These are phyloP conservation scores for Pseudogymnoascus sp. DNA, from an alignment of 2,329 filamentous ascomycete species.

Conservation along the genomic window DNA sequence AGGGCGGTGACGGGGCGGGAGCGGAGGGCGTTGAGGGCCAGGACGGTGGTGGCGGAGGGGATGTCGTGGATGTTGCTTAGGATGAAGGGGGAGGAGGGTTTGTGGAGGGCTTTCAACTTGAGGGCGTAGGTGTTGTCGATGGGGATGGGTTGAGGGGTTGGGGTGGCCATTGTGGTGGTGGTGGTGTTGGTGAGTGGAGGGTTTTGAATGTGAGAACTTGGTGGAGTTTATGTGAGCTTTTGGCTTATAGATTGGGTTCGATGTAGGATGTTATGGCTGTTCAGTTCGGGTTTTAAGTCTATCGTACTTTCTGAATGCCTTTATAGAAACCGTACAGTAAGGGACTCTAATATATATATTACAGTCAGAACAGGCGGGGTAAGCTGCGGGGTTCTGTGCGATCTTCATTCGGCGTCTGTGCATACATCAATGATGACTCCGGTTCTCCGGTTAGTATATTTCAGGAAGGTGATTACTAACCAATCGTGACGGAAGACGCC, in stretches of 20 bases:
- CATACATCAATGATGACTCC: not conserved
- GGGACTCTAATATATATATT: not conserved
- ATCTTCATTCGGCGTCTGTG: not conserved
- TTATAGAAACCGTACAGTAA: not conserved
- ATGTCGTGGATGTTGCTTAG: slow-evolving; percentile 50
- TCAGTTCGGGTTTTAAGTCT: not conserved
- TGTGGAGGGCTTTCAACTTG: slow-evolving; percentile 38
- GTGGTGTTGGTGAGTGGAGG: not conserved
- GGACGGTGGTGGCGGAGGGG: slow-evolving; percentile 38
- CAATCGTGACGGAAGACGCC: not conserved
- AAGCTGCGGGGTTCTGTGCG: not conserved
- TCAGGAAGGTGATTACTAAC: not conserved
- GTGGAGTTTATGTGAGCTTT: not conserved
- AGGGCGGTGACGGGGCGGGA: slow-evolving; percentile 10
- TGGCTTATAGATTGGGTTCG: not conserved
- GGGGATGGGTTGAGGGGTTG: not conserved
- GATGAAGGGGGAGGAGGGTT: slow-evolving; percentile 42
- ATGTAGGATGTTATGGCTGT: not conserved
- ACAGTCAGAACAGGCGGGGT: not conserved
- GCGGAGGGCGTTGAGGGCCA: slow-evolving; percentile 32
- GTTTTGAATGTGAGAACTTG: not conserved
- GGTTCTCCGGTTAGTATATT: not conserved
- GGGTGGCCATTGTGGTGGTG: not conserved
- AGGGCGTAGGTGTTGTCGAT: slow-evolving; percentile 17
- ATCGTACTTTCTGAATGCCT: not conserved